Percentiles rank a stretch among this genome's conserved stretches.
Evolutionary conservation across 495 filamentous ascomycete genomes (phyloP).

Genomic region (Staphylotrichum tortipilum): DNA sequence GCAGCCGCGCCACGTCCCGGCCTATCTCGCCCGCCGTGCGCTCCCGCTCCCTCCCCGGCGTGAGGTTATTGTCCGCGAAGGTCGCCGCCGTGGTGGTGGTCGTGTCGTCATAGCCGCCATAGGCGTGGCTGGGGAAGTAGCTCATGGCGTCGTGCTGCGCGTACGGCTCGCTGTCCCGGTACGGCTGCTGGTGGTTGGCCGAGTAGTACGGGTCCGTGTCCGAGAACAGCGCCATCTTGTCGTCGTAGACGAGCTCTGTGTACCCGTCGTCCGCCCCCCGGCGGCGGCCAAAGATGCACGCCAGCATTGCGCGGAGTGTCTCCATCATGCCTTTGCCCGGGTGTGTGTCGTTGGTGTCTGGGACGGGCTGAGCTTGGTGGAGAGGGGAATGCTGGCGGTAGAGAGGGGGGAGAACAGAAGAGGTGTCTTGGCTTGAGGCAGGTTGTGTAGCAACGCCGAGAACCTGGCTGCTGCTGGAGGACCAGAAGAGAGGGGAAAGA

Average conservation of each 20-base stretch:
- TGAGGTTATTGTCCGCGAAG: not conserved
- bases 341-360: not conserved
- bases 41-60: too few species aligned
- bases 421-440: not conserved
- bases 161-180: constrained; percentile 7
- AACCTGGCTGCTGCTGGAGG: constrained; percentile 6
- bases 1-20: constrained; percentile 5
- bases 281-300: constrained; percentile 10
- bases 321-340: constrained; percentile 8
- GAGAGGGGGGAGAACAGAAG: not conserved
- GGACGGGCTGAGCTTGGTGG: not conserved
- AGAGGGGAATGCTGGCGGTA: not conserved
- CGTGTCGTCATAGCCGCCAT: too few species aligned
- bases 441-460: constrained; percentile 3
- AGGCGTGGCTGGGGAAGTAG: not conserved
- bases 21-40: constrained; percentile 8
- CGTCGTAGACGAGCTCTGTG: constrained; percentile 15
- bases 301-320: constrained; percentile 8
- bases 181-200: too few species aligned
- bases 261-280: constrained; percentile 2
- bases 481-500: not conserved
- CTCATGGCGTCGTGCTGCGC: constrained; percentile 3
- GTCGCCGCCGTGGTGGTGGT: not conserved
- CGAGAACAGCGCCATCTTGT: constrained; percentile 9
- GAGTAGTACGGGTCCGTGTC: constrained; percentile 9